A percentile compares a stretch with the other conserved stretches of the same genome.
phyloP scores from a whole-genome alignment of 1,139 yeast species.

The Yarrowia galli region DNA sequence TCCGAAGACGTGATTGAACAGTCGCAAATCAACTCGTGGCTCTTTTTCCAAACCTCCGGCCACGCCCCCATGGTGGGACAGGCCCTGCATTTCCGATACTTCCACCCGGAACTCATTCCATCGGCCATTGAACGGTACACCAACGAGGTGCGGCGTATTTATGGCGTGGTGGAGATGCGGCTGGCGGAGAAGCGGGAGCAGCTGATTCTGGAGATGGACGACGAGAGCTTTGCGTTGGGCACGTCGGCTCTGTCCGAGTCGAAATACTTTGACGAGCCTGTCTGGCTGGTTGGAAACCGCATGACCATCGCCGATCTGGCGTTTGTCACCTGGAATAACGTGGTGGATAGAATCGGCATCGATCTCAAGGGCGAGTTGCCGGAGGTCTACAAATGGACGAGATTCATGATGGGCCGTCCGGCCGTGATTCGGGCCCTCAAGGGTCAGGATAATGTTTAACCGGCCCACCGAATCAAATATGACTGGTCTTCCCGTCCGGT shows the following conservation, averaged over 20 bases:
- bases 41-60: conserved; percentile 93
- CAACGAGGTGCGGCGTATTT: conserved; percentile 91
- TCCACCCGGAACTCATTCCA: conserved; percentile 86
- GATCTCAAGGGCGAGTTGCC: conserved; percentile 88
- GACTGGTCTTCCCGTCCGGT: no score
- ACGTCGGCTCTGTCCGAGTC: conserved; percentile 87
- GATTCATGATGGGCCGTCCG: conserved; percentile 51
- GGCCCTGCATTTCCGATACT: conserved; percentile 90
- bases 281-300: conserved; percentile 92
- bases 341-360: conserved; percentile 90
- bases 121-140: conserved; percentile 91
- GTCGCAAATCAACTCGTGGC: conserved; percentile 87
- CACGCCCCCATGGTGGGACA: conserved; percentile 99
- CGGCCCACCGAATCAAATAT: neutral
- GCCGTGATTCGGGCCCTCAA: conserved; percentile 50
- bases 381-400: conserved; percentile 94
- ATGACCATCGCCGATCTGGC: conserved; percentile 91
- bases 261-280: conserved; percentile 89
- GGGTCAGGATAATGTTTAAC: conserved; percentile 46
- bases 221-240: conserved; percentile 86
- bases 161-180: conserved; percentile 95
- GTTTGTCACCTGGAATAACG: conserved; percentile 97
- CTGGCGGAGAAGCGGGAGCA: conserved; percentile 93
- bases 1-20: conserved; percentile 81
- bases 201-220: conserved; percentile 85